phyloP scores from a whole-genome alignment of 495 filamentous ascomycete species.

The Aspergillus baeticus region DNA sequence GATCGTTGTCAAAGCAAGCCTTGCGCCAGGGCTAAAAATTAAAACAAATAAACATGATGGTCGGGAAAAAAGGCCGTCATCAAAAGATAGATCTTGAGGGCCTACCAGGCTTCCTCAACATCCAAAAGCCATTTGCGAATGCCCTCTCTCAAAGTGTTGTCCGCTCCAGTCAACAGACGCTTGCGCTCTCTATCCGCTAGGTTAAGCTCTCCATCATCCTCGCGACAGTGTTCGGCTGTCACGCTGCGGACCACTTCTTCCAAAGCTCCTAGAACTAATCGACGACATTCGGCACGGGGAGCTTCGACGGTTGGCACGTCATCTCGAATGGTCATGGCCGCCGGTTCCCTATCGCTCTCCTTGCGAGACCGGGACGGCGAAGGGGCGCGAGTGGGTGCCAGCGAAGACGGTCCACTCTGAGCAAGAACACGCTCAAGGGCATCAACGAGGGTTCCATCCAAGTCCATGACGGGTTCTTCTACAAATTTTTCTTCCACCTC shows the following conservation, averaged over 20 bases:
- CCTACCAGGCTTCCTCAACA: slow-evolving; percentile 52
- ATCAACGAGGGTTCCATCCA: slow-evolving; percentile 72
- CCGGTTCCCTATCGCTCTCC: slow-evolving; percentile 28
- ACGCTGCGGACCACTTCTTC: slow-evolving; percentile 64
- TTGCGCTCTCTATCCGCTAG: slow-evolving; percentile 38
- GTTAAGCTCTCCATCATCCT: slow-evolving; percentile 37
- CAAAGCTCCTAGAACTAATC: slow-evolving; percentile 60
- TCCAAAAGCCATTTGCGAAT: slow-evolving; percentile 63
- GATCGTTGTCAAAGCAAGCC: not conserved
- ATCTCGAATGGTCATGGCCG: slow-evolving; percentile 18
- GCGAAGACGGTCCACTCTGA: slow-evolving; percentile 50
- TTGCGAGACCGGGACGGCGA: slow-evolving; percentile 41
- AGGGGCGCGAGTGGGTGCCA: slow-evolving; percentile 42
- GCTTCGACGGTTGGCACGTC: slow-evolving; percentile 45
- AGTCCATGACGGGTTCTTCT: slow-evolving; percentile 71
- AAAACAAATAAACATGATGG: slow-evolving; percentile 1
- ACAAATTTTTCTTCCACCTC: slow-evolving; percentile 64
- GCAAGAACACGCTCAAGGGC: slow-evolving; percentile 75
- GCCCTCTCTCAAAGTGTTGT: slow-evolving; percentile 62
- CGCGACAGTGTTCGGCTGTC: slow-evolving; percentile 52
- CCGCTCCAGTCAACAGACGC: slow-evolving; percentile 37
- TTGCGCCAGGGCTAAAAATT: not conserved
- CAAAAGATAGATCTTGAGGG: not conserved
- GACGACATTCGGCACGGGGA: slow-evolving; percentile 58
- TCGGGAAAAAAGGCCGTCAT: slow-evolving; percentile 7